phyloP scores from a whole-genome alignment of 2,329 filamentous ascomycete species.

The Trichoderma oligosporum region DNA sequence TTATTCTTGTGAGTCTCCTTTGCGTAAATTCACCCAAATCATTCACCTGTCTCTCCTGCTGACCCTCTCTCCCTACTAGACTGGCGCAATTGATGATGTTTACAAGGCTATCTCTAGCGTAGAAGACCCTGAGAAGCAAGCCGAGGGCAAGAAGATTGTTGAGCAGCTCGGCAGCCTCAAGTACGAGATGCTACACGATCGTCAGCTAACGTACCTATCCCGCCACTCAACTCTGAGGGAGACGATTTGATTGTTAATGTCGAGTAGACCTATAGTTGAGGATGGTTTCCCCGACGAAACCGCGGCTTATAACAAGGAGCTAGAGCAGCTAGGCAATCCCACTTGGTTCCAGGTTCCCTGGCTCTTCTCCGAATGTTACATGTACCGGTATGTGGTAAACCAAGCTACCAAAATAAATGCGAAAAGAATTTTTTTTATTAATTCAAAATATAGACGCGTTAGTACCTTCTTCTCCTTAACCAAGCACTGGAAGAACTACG shows the following conservation, averaged over 20 bases:
- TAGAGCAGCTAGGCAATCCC: slow-evolving; percentile 67
- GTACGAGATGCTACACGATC: slow-evolving; percentile 91
- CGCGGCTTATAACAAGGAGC: slow-evolving; percentile 77
- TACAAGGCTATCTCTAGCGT: slow-evolving; percentile 65
- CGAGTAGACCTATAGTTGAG: slow-evolving; percentile 63
- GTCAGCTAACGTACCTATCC: slow-evolving; percentile 62
- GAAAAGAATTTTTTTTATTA: background rate
- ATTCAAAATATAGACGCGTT: slow-evolving; percentile 56
- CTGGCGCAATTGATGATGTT: slow-evolving; percentile 90
- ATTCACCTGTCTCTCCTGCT: background rate
- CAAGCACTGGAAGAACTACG: slow-evolving; percentile 82
- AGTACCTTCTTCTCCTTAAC: slow-evolving; percentile 73
- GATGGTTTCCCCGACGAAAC: slow-evolving; percentile 80
- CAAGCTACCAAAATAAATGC: background rate
- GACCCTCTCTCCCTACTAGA: slow-evolving; percentile 48
- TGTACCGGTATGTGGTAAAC: slow-evolving; percentile 62
- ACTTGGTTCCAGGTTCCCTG: slow-evolving; percentile 83
- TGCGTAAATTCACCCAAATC: background rate
- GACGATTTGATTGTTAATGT: slow-evolving; percentile 13
- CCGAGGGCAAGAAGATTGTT: slow-evolving; percentile 84
- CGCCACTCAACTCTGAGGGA: too few relatives aligned
- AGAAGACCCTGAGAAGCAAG: slow-evolving; percentile 59
- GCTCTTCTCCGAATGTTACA: slow-evolving; percentile 91
- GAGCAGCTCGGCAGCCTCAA: slow-evolving; percentile 77
- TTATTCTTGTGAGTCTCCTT: slow-evolving; percentile 68